phyloP scores from a whole-genome alignment of 768 basidiomycete species.

The Phlebiopsis flavidoalba region DNA sequence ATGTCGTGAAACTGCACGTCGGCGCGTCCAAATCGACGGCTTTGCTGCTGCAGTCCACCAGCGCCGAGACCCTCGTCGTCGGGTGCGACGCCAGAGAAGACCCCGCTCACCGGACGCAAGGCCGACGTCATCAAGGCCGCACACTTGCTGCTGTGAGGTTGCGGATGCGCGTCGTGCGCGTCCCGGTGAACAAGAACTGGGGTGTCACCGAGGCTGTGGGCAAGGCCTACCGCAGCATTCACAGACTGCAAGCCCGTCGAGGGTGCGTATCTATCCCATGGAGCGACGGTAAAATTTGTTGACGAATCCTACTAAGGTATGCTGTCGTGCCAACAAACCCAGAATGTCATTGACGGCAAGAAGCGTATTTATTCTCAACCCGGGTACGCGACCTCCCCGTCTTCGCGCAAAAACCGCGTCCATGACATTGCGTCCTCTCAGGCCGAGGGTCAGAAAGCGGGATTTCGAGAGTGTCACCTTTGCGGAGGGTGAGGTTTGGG shows the following conservation, averaged over 20 bases:
- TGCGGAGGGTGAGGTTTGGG: slow-evolving; percentile 92
- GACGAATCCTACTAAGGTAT: slow-evolving; percentile 50
- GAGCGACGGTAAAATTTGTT: neutral
- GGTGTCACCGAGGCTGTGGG: slow-evolving; percentile 82
- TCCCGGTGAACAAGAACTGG: slow-evolving; percentile 93
- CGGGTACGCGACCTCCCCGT: slow-evolving; percentile 26
- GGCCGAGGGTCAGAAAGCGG: slow-evolving; percentile 65
- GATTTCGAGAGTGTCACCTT: slow-evolving; percentile 85
- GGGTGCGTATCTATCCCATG: slow-evolving; percentile 41
- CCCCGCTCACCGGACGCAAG: slow-evolving; percentile 75
- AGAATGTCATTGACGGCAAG: slow-evolving; percentile 93
- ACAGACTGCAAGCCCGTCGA: slow-evolving; percentile 94
- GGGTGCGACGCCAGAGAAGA: slow-evolving; percentile 62
- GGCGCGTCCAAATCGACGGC: slow-evolving; percentile 98
- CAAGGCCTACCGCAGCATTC: slow-evolving; percentile 65
- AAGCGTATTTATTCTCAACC: slow-evolving; percentile 93
- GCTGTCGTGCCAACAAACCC: slow-evolving; percentile 93
- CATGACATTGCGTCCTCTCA: neutral
- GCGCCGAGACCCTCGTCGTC: slow-evolving; percentile 90
- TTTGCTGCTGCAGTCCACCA: slow-evolving; percentile 91
- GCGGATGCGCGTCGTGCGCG: slow-evolving; percentile 87
- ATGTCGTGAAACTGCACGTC: slow-evolving; percentile 94
- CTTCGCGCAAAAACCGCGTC: neutral
- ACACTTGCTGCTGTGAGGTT: slow-evolving; percentile 80
- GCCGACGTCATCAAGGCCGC: slow-evolving; percentile 95